A percentile compares a stretch with the other conserved stretches of the same genome.
phyloP scores from a whole-genome alignment of 768 basidiomycete species.

The Amanita pallidorosea region DNA sequence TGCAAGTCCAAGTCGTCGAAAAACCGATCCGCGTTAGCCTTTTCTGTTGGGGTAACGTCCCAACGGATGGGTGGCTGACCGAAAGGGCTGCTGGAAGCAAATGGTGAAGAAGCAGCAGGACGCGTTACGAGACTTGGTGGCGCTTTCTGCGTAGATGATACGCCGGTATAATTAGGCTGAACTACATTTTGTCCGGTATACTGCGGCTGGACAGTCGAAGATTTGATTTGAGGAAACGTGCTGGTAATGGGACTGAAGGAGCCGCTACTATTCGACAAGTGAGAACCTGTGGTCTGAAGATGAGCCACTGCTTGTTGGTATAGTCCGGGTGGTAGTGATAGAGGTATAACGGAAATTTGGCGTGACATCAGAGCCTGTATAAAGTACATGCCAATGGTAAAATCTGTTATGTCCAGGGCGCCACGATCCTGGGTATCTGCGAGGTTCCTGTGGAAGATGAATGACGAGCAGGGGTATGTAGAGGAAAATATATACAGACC shows the following conservation, averaged over 20 bases:
- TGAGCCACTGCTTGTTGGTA: conserved; percentile 70
- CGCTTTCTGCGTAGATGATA: conserved; percentile 17
- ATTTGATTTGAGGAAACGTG: conserved; percentile 27
- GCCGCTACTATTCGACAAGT: conserved; percentile 52
- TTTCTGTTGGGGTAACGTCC: conserved; percentile 81
- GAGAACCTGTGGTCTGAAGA: conserved; percentile 26
- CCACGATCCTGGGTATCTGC: conserved; percentile 95
- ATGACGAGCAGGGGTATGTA: not conserved
- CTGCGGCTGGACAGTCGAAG: conserved; percentile 39
- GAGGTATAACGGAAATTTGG: conserved; percentile 60
- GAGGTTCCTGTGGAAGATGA: conserved; percentile 51
- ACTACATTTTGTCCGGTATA: conserved; percentile 47
- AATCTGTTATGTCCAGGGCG: conserved; percentile 80
- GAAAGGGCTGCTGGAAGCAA: conserved; percentile 17
- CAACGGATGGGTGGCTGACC: conserved; percentile 35
- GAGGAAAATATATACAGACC: conserved; percentile 37
- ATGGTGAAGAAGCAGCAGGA: conserved; percentile 14
- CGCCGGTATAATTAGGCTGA: conserved; percentile 41
- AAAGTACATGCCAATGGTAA: conserved; percentile 92
- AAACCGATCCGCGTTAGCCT: conserved; percentile 62
- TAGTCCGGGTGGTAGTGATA: conserved; percentile 66
- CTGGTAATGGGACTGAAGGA: conserved; percentile 46
- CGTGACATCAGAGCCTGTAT: conserved; percentile 89
- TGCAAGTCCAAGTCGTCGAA: conserved; percentile 76
- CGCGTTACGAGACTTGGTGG: conserved; percentile 30